phyloP scores from a whole-genome alignment of 2,329 filamentous ascomycete genomes.

The Arthroderma sp. region DNA sequence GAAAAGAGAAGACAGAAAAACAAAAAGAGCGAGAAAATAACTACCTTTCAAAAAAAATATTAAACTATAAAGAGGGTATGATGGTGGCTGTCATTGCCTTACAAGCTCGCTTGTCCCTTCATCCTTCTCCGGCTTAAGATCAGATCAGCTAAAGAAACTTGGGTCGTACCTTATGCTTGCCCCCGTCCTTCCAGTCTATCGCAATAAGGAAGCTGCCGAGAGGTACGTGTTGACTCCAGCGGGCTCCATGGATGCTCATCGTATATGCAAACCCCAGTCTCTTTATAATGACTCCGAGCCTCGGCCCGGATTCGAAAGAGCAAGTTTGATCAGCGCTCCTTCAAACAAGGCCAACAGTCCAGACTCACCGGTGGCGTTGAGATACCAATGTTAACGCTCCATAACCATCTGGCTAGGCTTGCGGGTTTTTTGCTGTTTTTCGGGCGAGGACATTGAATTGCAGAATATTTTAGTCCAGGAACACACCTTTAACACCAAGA shows the following conservation, averaged over 20 bases:
- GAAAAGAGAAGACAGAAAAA: no score
- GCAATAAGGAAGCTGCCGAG: no score
- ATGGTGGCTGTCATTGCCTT: not conserved
- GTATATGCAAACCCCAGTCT: not conserved
- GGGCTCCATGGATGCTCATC: no score
- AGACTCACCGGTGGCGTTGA: constrained; percentile 16
- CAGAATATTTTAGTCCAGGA: not conserved
- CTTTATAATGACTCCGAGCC: not conserved
- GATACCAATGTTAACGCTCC: not conserved
- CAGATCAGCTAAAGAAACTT: not conserved
- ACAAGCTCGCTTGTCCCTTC: not conserved
- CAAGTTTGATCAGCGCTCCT: constrained; percentile 6
- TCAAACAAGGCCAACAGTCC: constrained; percentile 14
- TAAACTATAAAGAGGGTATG: not conserved
- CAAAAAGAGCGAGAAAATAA: not conserved
- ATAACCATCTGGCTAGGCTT: not conserved
- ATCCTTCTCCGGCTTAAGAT: not conserved
- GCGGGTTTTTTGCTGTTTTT: not conserved
- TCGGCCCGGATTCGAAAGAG: not conserved
- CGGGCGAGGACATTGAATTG: not conserved
- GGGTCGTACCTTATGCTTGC: constrained; percentile 3
- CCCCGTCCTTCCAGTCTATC: not conserved
- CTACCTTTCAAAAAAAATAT: not conserved
- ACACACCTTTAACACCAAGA: not conserved
- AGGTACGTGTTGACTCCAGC: no score